Base-by-base conservation (phyloP, 2,329 filamentous ascomycete genomes). In the Salinomyces thailandicus region DNA sequence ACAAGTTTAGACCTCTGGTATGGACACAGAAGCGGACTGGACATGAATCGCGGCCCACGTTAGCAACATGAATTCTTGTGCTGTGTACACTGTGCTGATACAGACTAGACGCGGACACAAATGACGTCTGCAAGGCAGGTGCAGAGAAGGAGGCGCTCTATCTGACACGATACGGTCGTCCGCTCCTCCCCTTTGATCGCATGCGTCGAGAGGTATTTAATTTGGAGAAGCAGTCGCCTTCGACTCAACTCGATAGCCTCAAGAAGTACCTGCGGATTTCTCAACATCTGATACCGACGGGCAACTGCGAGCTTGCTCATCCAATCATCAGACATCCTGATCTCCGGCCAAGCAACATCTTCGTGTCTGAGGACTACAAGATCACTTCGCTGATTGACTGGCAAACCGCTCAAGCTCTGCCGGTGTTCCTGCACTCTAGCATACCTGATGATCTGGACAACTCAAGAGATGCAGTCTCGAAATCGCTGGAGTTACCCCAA, bases 391-490 rank as follows among this genome's bases (percentile, higher is more conserved):
- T 49, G 4, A 46, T 49, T 18, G 46, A 49, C 20, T 49, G 44
- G 45, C 46, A 47, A 33, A 38, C 45, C 19, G 20, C 15, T 14
- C 13, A 6, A 18, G 31, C 37, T 1, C 24, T 43, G 6, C 45
- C 45, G 14, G 15, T 46, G 2, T 43, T 44, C 12, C 18, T 49
- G 7, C 29, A 41, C 14, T 38, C 37, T 16, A 40, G 44, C 1
- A 41, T 45, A 14, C 63, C 62, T 17, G 48, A 50, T 4, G 43
- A 44, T 18, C 60, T 67, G 41, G 57, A 63, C 41, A 65, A 66
- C 38, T 63, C 61, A 41, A 44, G 49, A 15, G 58, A 61, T 39
- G 42, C 37, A 2, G 41, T 40, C 2, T 47, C 49, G 3, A 41
- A 51, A 35, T 18, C 30, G 5, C 24, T 52, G 12, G 24, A 26